Percentiles rank a stretch among this genome's conserved stretches.
Evolutionary conservation across 1,284 basidiomycete species (phyloP).

Genomic region (Athelia sp.): DNA sequence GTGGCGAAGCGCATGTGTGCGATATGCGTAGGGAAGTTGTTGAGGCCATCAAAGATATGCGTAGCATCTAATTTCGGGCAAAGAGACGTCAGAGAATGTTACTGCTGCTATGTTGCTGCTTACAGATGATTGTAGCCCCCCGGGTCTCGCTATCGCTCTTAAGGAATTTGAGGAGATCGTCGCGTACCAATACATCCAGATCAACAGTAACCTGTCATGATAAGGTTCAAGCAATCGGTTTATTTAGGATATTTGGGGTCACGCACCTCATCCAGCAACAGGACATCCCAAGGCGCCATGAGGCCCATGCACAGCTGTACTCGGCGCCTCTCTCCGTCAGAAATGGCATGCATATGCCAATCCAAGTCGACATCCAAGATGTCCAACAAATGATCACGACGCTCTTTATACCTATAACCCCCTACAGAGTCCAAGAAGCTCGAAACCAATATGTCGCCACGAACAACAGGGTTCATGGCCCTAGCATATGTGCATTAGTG

Average conservation of each 20-base stretch:
- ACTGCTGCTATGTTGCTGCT: constrained; percentile 22
- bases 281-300: constrained; percentile 93
- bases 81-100: constrained; percentile 6
- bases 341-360: constrained; percentile 91
- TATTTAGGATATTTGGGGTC: constrained; percentile 3
- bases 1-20: constrained; percentile 84
- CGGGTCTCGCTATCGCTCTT: constrained; percentile 78
- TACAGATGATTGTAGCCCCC: constrained; percentile 88
- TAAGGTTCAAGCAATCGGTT: background rate
- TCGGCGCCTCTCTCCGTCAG: constrained; percentile 90
- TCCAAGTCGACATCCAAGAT: constrained; percentile 94
- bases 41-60: constrained; percentile 92
- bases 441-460: constrained; percentile 85
- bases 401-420: constrained; percentile 89
- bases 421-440: constrained; percentile 94
- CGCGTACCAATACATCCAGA: constrained; percentile 94
- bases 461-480: constrained; percentile 96
- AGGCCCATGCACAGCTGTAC: constrained; percentile 97
- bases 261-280: constrained; percentile 87
- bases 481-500: constrained; percentile 30
- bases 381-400: constrained; percentile 83
- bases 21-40: constrained; percentile 84
- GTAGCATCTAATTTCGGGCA: constrained; percentile 69
- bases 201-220: constrained; percentile 91
- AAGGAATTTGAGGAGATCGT: constrained; percentile 87